Percentiles rank a stretch among this genome's conserved stretches.
Evolutionary conservation across 2,329 filamentous ascomycete genomes (phyloP).

Genomic region (Aspergillus amoenus): DNA sequence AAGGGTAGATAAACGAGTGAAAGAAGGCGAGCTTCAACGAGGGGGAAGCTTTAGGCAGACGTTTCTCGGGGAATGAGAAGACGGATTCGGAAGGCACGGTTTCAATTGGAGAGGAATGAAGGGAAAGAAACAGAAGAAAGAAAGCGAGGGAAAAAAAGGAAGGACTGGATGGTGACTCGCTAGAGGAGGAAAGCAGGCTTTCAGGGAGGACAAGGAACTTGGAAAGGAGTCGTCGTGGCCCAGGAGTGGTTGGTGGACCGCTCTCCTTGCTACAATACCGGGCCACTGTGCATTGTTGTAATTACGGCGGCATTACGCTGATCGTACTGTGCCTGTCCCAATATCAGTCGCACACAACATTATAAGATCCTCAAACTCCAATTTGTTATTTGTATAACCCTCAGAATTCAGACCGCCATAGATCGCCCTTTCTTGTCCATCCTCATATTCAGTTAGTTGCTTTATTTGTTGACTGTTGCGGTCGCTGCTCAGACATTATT

Average conservation of each 20-base stretch:
- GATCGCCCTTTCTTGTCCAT: no score
- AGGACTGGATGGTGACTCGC: conserved; percentile 18
- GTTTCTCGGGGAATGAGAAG: conserved; percentile 21
- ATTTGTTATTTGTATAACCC: no score
- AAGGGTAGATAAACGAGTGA: conserved; percentile 34
- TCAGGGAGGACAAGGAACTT: conserved; percentile 23
- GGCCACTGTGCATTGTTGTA: conserved; percentile 5
- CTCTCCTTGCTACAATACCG: conserved; percentile 20
- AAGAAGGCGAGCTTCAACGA: conserved; percentile 32
- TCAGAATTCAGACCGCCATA: no score
- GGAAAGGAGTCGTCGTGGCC: conserved; percentile 32
- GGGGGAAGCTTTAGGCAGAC: conserved; percentile 29
- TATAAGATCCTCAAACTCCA: no score
- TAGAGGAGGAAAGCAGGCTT: conserved; percentile 21
- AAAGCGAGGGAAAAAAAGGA: conserved; percentile 38
- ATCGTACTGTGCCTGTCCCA: neutral
- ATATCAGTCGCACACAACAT: no score
- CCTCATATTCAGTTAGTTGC: no score
- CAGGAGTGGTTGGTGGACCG: conserved; percentile 24
- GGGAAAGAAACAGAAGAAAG: conserved; percentile 33
- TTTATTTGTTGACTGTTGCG: no score
- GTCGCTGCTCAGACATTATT: no score
- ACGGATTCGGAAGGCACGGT: conserved; percentile 35
- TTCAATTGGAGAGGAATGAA: conserved; percentile 20
- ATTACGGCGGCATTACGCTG: neutral